Conservation (phyloP, 495 filamentous ascomycete species). For the Mytilinidion resinicola region DNA sequence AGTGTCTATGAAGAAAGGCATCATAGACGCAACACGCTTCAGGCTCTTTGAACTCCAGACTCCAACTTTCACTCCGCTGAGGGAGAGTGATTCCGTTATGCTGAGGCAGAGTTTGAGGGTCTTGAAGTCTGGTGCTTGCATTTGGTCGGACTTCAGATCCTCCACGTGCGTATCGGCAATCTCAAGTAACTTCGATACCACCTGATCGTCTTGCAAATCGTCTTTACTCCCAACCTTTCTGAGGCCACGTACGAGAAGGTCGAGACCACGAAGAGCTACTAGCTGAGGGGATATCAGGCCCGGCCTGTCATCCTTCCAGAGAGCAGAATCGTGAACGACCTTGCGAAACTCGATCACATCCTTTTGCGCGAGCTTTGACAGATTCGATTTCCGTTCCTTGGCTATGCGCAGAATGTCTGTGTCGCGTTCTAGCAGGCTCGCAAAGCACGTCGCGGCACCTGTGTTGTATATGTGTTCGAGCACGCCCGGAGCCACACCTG, state of each 20-base stretch:
- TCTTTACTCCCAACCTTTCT: slow-evolving; percentile 43
- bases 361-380: slow-evolving; percentile 56
- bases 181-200: slow-evolving; percentile 16
- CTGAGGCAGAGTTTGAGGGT: slow-evolving; percentile 47
- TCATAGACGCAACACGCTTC: slow-evolving; percentile 28
- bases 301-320: slow-evolving; percentile 53
- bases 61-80: slow-evolving; percentile 11
- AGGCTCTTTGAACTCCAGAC: slow-evolving; percentile 29
- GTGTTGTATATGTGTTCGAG: slow-evolving; percentile 46
- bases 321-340: slow-evolving; percentile 43
- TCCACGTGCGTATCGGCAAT: slow-evolving; percentile 4
- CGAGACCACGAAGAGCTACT: slow-evolving; percentile 57
- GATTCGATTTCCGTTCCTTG: slow-evolving; percentile 60
- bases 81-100: slow-evolving; percentile 52
- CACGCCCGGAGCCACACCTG: slow-evolving; percentile 44
- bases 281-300: slow-evolving; percentile 53
- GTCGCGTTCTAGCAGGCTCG: slow-evolving; percentile 45
- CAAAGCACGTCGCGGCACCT: slow-evolving; percentile 46
- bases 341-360: slow-evolving; percentile 48
- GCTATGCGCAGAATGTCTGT: slow-evolving; percentile 49
- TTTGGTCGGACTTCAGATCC: slow-evolving; percentile 5
- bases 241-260: slow-evolving; percentile 51
- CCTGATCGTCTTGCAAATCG: slow-evolving; percentile 44
- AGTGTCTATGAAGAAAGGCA: slow-evolving; percentile 26
- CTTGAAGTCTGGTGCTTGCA: slow-evolving; percentile 4